Evolutionary conservation across 345 rosid species (phyloP), one percentile per base, ranked within the genome.

Genomic region (Corchorus olitorius): DNA sequence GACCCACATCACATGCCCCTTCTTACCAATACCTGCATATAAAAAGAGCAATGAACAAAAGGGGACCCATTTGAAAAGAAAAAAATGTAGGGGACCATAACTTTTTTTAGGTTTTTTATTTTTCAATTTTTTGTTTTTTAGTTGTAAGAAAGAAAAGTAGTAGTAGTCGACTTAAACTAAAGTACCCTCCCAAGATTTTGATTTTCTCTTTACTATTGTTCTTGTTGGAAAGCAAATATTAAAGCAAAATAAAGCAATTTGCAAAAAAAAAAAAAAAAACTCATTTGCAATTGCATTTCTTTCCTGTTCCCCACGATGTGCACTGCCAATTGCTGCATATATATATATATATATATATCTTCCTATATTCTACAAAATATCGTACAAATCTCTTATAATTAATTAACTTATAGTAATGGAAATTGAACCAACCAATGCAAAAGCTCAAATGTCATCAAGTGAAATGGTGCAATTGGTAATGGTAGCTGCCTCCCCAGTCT

Each of bases 1-100:
- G 86, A 9, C 87, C 89, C 82, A 81, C 87, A 55, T 79, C 89
- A 87, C 89, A 84, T 87, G 89, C 86, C 17, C 86, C 17, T 76
- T 27, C 45, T 80, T 75, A 76, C 87, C 81, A 83, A 81, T 82
- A 78, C 75, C 75, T 77, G 79, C 61, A 68, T 15, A 54, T n/a
- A n/a, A n/a, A 77, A 80, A 76, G 74, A 65, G 43, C 27, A 73
- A 17, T 9, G 22, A 33, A 15, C 10, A 0, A 22, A 45, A 14
- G 35, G 78, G 84, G 81, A 37, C 81, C 87, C 81, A 76, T 70
- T 66, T 46, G 37, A 0, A 13, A 66, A 66, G 34, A 20, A 58
- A 58, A 67, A 70, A 0, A 14, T 46, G 48, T 45, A 16, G 78
- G 80, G 80, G 70, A 73, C 82, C 85, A 19, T 76, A 74, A 43